Conservation (phyloP, 139 green algal species). For the Chlamydomonas sp. region DNA sequence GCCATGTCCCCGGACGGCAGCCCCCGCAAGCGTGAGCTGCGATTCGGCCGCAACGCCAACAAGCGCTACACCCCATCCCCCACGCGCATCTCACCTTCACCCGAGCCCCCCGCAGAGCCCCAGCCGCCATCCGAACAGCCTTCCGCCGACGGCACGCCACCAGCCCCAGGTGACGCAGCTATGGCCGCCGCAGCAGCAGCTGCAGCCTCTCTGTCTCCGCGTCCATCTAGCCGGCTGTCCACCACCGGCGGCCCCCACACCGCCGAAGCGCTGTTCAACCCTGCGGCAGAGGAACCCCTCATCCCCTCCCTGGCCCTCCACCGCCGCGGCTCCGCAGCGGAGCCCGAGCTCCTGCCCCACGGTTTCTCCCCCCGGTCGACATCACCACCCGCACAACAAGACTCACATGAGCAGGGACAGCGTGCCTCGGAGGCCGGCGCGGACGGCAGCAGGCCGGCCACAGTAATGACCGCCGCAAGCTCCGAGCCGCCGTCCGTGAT, state of each 20-base stretch:
- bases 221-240: neutral
- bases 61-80: neutral
- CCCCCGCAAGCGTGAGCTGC: neutral
- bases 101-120: too few relatives aligned
- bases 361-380: too few relatives aligned
- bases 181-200: too few relatives aligned
- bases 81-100: neutral
- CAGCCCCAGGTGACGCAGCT: too few relatives aligned
- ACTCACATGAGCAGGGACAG: too few relatives aligned
- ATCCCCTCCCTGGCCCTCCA: conserved; percentile 34
- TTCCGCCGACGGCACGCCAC: too few relatives aligned
- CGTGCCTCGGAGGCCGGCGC: too few relatives aligned
- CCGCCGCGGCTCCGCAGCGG: neutral
- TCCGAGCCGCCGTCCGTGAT: too few relatives aligned
- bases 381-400: too few relatives aligned
- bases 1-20: neutral
- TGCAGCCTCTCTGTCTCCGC: neutral
- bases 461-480: too few relatives aligned
- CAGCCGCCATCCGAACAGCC: too few relatives aligned
- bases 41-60: neutral
- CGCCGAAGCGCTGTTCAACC: conserved; percentile 12
- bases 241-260: neutral
- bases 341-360: neutral
- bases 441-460: too few relatives aligned
- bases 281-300: conserved; percentile 15